A percentile compares a stretch with the other conserved stretches of the same genome.
Evolutionary conservation across 805 yeast genomes (phyloP).

Genomic region (Sugiyamaella smithiae): DNA sequence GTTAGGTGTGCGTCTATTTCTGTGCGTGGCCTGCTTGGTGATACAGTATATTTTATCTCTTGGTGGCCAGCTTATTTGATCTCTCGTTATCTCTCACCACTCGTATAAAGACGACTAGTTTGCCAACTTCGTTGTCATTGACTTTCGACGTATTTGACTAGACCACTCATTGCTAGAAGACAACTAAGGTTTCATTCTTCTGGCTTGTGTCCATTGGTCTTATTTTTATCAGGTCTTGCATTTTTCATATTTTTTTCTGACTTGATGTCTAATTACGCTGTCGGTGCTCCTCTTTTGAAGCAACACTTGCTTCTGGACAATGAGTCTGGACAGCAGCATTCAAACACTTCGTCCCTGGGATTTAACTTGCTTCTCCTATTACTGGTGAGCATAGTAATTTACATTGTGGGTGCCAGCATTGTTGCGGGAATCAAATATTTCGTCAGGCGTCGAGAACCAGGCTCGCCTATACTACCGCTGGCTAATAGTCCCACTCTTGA

Average conservation of each 20-base stretch:
- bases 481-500: slow-evolving; percentile 3
- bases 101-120: background rate
- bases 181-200: too few relatives aligned
- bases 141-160: too few relatives aligned
- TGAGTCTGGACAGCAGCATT: background rate
- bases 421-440: background rate
- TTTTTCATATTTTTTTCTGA: background rate
- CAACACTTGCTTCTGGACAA: slow-evolving; percentile 18
- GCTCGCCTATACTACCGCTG: slow-evolving; percentile 6
- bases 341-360: background rate
- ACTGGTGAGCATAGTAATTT: slow-evolving; percentile 5
- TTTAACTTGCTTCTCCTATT: slow-evolving; percentile 5
- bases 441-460: slow-evolving; percentile 7
- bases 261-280: slow-evolving; percentile 17
- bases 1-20: too few relatives aligned
- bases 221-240: too few relatives aligned
- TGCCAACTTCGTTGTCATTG: background rate
- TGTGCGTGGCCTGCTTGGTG: too few relatives aligned
- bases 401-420: background rate
- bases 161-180: too few relatives aligned
- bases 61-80: too few relatives aligned
- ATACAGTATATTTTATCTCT: too few relatives aligned
- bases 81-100: too few relatives aligned
- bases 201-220: too few relatives aligned
- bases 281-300: slow-evolving; percentile 7